Conservation (phyloP, 2,329 filamentous ascomycete species). For the Grosmannia clavigera region DNA sequence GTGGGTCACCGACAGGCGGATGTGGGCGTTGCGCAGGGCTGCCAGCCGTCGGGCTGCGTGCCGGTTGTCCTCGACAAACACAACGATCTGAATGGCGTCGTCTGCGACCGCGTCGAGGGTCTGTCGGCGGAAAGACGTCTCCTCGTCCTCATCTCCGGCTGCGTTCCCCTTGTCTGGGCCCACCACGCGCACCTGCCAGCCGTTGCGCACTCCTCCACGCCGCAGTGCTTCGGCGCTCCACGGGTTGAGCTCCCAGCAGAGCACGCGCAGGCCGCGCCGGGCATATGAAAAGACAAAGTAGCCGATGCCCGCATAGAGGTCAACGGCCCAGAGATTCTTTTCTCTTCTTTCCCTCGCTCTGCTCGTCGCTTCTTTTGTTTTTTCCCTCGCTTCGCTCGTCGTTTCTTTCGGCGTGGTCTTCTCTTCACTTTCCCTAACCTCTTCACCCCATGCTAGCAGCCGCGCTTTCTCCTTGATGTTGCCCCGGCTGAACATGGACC, state of each 20-base stretch:
- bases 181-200: constrained; percentile 50
- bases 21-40: constrained; percentile 23
- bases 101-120: constrained; percentile 23
- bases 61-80: constrained; percentile 59
- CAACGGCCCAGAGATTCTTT: constrained; percentile 42
- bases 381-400: neutral
- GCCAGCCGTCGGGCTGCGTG: constrained; percentile 32
- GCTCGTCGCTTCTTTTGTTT: neutral
- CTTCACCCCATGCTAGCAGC: constrained; percentile 41
- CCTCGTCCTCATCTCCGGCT: neutral
- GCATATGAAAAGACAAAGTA: constrained; percentile 87
- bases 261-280: constrained; percentile 55
- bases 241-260: constrained; percentile 85
- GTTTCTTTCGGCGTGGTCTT: too few species aligned
- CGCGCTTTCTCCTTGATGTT: constrained; percentile 84
- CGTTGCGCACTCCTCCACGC: constrained; percentile 59
- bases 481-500: constrained; percentile 90
- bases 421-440: neutral
- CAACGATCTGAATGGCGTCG: constrained; percentile 32
- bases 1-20: constrained; percentile 33
- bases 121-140: constrained; percentile 23
- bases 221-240: constrained; percentile 76
- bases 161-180: constrained; percentile 10
- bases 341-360: neutral
- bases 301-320: constrained; percentile 86